Evolutionary conservation across 2,329 filamentous ascomycete species (phyloP).

Genomic region (Fusarium sp.): DNA sequence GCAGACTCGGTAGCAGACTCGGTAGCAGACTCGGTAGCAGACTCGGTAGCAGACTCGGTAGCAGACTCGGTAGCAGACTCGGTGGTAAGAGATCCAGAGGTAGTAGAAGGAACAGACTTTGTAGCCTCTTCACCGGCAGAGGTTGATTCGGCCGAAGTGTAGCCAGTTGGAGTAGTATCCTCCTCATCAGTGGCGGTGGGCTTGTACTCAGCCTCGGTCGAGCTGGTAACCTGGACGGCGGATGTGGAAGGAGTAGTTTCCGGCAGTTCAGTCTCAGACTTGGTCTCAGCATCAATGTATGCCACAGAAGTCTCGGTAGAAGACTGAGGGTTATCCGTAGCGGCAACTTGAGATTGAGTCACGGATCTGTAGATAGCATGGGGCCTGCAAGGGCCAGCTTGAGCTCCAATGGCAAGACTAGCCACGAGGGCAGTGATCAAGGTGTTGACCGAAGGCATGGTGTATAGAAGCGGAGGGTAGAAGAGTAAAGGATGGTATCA

Average conservation of each 20-base stretch:
- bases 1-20: neutral
- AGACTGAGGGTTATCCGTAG: constrained; percentile 1
- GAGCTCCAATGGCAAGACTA: constrained; percentile 29
- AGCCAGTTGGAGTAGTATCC: no score
- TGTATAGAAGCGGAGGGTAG: neutral
- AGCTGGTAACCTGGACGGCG: constrained; percentile 8
- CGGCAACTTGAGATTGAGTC: neutral
- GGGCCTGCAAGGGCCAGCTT: constrained; percentile 37
- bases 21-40: constrained; percentile 2
- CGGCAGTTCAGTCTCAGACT: neutral
- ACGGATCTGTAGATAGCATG: constrained; percentile 22
- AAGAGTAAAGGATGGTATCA: constrained; percentile 10
- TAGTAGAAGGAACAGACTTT: neutral
- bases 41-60: constrained; percentile 2
- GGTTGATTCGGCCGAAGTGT: neutral
- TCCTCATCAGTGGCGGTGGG: constrained; percentile 7
- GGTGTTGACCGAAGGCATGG: constrained; percentile 34
- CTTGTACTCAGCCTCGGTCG: constrained; percentile 13
- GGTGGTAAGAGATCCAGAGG: constrained; percentile 5
- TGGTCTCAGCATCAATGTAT: constrained; percentile 10
- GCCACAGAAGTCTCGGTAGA: constrained; percentile 7
- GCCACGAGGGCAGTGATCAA: constrained; percentile 35
- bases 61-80: neutral
- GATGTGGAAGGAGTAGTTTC: constrained; percentile 10
- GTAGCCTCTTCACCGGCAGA: neutral